Evolutionary conservation across 164 flowering plant species (phyloP).

Genomic region (Sextonia rubra): DNA sequence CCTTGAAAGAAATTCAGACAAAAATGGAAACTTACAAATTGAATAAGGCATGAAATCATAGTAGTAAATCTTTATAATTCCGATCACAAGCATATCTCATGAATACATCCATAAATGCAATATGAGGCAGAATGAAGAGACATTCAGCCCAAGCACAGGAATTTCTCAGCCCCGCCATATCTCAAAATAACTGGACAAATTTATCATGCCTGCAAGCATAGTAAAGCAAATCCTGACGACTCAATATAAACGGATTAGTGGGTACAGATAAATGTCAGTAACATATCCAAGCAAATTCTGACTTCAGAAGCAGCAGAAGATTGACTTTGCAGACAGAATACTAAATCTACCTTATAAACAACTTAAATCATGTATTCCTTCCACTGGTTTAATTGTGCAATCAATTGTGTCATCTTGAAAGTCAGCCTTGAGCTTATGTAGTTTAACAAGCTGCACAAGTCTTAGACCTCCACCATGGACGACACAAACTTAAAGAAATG

Average conservation of each 20-base stretch:
- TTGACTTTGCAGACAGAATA: not conserved
- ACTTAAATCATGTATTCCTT: not conserved
- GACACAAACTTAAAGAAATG: not conserved
- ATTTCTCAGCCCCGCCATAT: not conserved
- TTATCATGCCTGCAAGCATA: not conserved
- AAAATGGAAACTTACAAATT: no score
- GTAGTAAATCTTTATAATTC: no score
- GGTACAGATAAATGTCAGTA: no score
- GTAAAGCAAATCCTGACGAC: not conserved
- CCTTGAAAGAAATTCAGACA: no score
- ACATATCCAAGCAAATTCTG: no score
- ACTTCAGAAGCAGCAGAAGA: no score
- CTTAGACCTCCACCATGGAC: not conserved
- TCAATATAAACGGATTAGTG: not conserved
- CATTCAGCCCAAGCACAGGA: no score
- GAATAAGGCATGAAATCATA: no score
- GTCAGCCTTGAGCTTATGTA: not conserved
- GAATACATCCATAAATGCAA: no score
- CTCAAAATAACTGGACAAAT: not conserved
- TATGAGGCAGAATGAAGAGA: no score
- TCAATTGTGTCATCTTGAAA: not conserved
- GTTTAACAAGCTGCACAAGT: not conserved
- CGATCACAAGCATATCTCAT: no score
- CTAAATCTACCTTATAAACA: not conserved
- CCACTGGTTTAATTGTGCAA: not conserved